Percentiles rank a stretch among this genome's conserved stretches.
phyloP scores from a whole-genome alignment of 495 filamentous ascomycete genomes.

The Daldinia vernicosa region DNA sequence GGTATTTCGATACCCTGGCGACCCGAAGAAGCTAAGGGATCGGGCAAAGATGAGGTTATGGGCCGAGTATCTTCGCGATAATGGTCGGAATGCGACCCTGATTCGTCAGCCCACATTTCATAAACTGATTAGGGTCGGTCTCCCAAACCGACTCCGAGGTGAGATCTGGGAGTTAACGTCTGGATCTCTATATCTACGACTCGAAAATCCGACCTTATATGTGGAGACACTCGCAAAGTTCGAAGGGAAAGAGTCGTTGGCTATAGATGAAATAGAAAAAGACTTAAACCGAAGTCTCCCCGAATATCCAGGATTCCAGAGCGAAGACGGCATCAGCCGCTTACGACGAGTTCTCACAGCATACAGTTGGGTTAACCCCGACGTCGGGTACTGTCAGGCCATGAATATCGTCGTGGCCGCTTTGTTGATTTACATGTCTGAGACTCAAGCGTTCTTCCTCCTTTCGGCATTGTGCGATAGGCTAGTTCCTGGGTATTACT shows the following conservation, averaged over 20 bases:
- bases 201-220: constrained; percentile 86
- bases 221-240: constrained; percentile 83
- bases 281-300: constrained; percentile 95
- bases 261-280: constrained; percentile 99
- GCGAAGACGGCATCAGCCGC: constrained; percentile 91
- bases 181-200: constrained; percentile 84
- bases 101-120: constrained; percentile 97
- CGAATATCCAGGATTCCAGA: constrained; percentile 97
- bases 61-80: constrained; percentile 95
- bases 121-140: constrained; percentile 92
- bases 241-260: constrained; percentile 82
- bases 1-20: constrained; percentile 93
- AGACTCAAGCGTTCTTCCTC: constrained; percentile 93
- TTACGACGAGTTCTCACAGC: constrained; percentile 90
- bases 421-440: constrained; percentile 97
- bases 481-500: constrained; percentile 94
- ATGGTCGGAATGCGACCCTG: constrained; percentile 90
- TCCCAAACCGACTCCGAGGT: constrained; percentile 91
- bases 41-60: constrained; percentile 96
- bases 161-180: constrained; percentile 97
- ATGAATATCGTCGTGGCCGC: constrained; percentile 99
- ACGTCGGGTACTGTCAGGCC: constrained; percentile 97
- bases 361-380: constrained; percentile 94
- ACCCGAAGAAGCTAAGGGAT: constrained; percentile 94
- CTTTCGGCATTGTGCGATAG: constrained; percentile 92